Base-by-base conservation (phyloP, 2,329 filamentous ascomycete genomes). In the Aspergillus pseudoglaucus region DNA sequence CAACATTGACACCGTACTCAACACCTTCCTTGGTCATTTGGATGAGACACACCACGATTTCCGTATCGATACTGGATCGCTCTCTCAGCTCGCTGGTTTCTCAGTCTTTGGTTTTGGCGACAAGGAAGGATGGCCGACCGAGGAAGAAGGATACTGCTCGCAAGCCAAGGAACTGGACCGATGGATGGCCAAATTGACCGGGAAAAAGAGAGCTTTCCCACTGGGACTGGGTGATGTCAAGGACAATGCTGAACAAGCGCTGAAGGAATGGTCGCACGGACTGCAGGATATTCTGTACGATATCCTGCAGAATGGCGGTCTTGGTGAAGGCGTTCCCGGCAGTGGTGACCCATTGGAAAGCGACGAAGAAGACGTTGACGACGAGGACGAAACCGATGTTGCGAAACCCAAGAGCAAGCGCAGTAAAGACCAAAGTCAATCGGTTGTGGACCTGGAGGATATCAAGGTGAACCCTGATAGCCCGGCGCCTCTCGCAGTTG, bases 141-240 rank as follows among this genome's bases (percentile, higher is more conserved):
- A 95, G 68, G 81, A 85, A 50, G 87, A 93, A 58, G 91, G 91
- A 0, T 98, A 90, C 70, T 96, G 91, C 65, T 90, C 88, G 53
- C 91, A 97, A 65, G 91, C 91, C 1, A 87, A 85, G 61, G 85
- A 95, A 57, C 76, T 94, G 3, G 91, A 98, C 65, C 90, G 83
- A 64, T 97, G 93, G 91, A 88, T 98, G 87, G 90, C 91, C n/a
- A 94, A 90, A 64, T 71, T 98, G 60, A 95, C 90, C 0, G 85
- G 81, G 1, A 81, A 85, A 52, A 95, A 91, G 71, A 79, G 90
- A 62, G 90, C 89, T 1, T 97, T 86, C 59, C 91, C 91, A 0
- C 74, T 97, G 6, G 93, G 93, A 4, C 84, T 91, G 77, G 89
- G 87, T 2, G 90, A 97, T 67, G 80, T 87, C 48, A 94, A 90